Evolutionary conservation across 768 basidiomycete genomes (phyloP), one percentile per base, ranked within the genome.

Genomic region (Leccinum pellstonianum): DNA sequence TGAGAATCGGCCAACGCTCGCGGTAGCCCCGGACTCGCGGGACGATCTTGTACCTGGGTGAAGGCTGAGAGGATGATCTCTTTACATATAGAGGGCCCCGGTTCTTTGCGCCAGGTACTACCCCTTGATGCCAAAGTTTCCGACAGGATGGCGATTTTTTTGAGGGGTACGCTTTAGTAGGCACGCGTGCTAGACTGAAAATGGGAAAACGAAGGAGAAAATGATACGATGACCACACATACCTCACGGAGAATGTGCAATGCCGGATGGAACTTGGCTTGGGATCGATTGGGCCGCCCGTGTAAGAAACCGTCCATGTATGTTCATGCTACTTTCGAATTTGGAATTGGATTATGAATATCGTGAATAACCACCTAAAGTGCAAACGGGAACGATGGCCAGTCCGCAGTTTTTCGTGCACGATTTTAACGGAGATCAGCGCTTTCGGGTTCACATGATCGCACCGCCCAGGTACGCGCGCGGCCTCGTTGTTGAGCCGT

Each of bases 51-150:
- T 59, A 17, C 54, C 56, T 63, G 49, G 43, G 57, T 17, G 27
- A n/a, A 15, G 41, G 14, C 48, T 21, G 9, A 15, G 48, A 37
- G 37, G 64, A 50, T 47, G 47, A 59, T 59, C 57, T 19, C 43
- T 19, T 56, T 54, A 5, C 55, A 63, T 54, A 25, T 46, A 11
- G 43, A 12, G 29, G 41, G n/a, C 23, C 23, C 23, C 1, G 41
- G n/a, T 49, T 49, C n/a, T 25, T 52, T 37, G 14, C 10, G 51
- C 3, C 11, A 23, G 48, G 10, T 38, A 33, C 31, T 33, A 33
- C 54, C 51, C 37, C 48, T n/a, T 56, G 54, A 31, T 51, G 41
- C 43, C 15, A 38, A 58, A 62, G 66, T 25, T 58, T 67, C 66
- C 66, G 66, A 57, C 25, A 59, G 19, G 1, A 1, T 58, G 66